These are phyloP conservation scores for Dactylellina parvicollis DNA, from an alignment of 2,329 filamentous ascomycete genomes.

Conservation along the genomic window DNA sequence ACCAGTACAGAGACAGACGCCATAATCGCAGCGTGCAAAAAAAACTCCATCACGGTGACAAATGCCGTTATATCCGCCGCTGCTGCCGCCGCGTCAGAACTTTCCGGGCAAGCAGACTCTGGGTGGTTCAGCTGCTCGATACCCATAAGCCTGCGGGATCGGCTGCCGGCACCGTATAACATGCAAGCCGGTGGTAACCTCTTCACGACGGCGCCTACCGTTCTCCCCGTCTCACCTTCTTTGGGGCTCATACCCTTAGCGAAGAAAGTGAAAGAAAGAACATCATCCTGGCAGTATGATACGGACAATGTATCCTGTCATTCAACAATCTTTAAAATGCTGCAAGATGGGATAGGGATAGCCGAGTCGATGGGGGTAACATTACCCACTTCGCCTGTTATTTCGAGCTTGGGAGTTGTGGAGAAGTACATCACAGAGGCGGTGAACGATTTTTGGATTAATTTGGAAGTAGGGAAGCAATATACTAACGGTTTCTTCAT, in stretches of 20 bases:
- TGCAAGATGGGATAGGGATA: no score
- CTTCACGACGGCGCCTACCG: conserved; percentile 13
- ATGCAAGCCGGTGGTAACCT: conserved; percentile 7
- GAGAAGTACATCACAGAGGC: conserved; percentile 25
- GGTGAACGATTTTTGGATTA: conserved; percentile 29
- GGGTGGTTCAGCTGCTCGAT: neutral
- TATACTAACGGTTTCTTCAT: neutral
- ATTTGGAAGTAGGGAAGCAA: neutral
- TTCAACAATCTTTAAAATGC: no score
- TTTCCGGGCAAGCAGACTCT: conserved; percentile 1
- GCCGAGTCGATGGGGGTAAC: no score
- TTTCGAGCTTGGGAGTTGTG: conserved; percentile 12
- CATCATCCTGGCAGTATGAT: neutral
- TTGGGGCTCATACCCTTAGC: neutral
- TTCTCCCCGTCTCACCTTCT: neutral
- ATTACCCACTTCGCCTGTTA: no score
- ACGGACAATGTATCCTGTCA: conserved; percentile 2
- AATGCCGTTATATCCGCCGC: conserved; percentile 3
- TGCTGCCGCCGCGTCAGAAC: conserved; percentile 4
- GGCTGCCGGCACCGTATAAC: neutral
- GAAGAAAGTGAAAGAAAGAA: neutral
- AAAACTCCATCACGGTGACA: conserved; percentile 6
- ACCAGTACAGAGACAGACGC: conserved; percentile 5
- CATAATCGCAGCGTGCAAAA: conserved; percentile 6
- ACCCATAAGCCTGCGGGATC: conserved; percentile 20